Base-by-base conservation (phyloP, 305 asterid species). In the Fraxinus paxiana region DNA sequence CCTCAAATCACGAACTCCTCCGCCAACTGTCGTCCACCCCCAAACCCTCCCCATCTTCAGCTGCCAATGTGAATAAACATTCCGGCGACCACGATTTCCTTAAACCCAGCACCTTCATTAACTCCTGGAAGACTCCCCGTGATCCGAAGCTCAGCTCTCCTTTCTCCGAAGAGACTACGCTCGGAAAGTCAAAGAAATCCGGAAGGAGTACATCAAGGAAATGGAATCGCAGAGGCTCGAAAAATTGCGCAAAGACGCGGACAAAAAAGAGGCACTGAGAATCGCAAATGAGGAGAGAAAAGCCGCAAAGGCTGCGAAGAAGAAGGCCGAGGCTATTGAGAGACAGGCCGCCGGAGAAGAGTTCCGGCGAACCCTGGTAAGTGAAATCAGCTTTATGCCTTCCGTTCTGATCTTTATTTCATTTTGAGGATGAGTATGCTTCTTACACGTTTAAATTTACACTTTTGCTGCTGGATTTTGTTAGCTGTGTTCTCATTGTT, bases 171-270 rank as follows among this genome's bases (percentile, higher is more conserved):
- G 97, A 65, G 92, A 92, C 34, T 94, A 92, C 83, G 93, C 79
- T n/a, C 89, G 83, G 12, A 88, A 89, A 76, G 87, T 94, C 48
- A 94, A 89, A 81, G 88, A 87, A 38, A 81, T 90, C 12, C 92
- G 97, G 30, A 94, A 89, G 88, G 84, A 84, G 8, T 94, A 88
- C 82, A 90, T 92, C 71, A 76, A 86, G 35, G 97, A 94, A 84
- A 86, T 94, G 96, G 97, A 94, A 90, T 46, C 87, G 80, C 87
- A 81, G 91, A 82, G 92, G 80, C 83, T 94, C 82, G 96, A 92
- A 48, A 94, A 92, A 86, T 56, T 85, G 80, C 86, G 89, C 56
- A 94, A 89, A 85, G 96, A 91, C 35, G 92, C 83, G 79, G 93
- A 93, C 7, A 87, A 88, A 78, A 92, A 89, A 72, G 97, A 92